phyloP scores from a whole-genome alignment of 2,329 filamentous ascomycete species.

The Epichloe typhina region DNA sequence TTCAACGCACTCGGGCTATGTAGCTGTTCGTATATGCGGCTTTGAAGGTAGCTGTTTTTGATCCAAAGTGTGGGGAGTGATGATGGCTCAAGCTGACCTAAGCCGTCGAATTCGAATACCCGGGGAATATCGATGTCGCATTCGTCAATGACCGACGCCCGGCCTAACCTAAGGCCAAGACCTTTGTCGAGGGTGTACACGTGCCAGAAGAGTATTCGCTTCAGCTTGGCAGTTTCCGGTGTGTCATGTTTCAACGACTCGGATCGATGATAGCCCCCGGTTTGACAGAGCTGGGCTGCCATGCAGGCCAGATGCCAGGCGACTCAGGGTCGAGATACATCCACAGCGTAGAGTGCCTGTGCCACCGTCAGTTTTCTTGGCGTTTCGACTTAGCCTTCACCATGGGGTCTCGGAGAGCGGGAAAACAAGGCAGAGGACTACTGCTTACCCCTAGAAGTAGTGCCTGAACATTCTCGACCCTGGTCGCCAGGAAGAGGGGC shows the following conservation, averaged over 20 bases:
- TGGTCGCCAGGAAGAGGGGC: conserved; percentile 42
- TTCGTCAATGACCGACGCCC: conserved; percentile 43
- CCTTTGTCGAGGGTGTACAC: conserved; percentile 45
- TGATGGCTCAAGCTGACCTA: conserved; percentile 16
- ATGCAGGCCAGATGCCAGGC: conserved; percentile 50
- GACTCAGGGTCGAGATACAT: conserved; percentile 47
- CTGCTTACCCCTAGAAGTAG: conserved; percentile 41
- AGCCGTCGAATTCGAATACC: conserved; percentile 29
- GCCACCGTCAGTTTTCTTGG: not conserved
- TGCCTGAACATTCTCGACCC: conserved; percentile 41
- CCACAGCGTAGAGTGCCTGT: conserved; percentile 48
- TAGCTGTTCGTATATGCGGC: conserved; percentile 42
- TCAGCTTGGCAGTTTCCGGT: conserved; percentile 20
- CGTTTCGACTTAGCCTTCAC: not conserved
- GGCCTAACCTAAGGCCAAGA: conserved; percentile 44
- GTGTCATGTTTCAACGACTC: conserved; percentile 21
- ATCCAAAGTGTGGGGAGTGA: conserved; percentile 41
- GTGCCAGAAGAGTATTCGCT: conserved; percentile 34
- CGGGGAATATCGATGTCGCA: conserved; percentile 41
- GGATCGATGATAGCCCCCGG: conserved; percentile 45
- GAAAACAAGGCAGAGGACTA: not conserved
- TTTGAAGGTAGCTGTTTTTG: conserved; percentile 40
- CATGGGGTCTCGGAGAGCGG: not conserved
- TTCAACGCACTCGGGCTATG: conserved; percentile 38
- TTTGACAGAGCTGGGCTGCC: conserved; percentile 47